Conservation (phyloP, 495 filamentous ascomycete species). For the Daldinia vernicosa region DNA sequence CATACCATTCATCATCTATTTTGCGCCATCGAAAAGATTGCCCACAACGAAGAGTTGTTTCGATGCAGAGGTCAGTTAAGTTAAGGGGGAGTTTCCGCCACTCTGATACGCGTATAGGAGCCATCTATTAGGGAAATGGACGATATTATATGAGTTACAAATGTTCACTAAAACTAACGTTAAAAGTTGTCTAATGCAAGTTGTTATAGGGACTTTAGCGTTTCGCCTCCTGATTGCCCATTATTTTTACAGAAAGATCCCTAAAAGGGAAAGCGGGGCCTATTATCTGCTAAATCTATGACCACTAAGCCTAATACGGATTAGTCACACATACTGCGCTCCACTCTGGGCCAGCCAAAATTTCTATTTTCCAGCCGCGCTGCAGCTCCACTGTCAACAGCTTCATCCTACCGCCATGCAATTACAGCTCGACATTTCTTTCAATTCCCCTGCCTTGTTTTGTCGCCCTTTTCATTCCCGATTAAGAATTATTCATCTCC, state of each 20-base stretch:
- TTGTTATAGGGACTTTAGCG: background rate
- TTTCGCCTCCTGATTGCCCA: constrained; percentile 6
- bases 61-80: constrained; percentile 84
- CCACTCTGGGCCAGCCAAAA: constrained; percentile 44
- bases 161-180: background rate
- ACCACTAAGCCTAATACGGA: constrained; percentile 6
- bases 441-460: constrained; percentile 15
- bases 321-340: constrained; percentile 13
- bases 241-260: constrained; percentile 2
- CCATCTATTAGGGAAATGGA: constrained; percentile 27
- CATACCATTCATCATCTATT: constrained; percentile 81
- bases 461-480: background rate
- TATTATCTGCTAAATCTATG: constrained; percentile 14
- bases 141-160: background rate
- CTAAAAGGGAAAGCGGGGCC: constrained; percentile 30
- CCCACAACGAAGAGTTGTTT: constrained; percentile 89
- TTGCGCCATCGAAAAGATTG: constrained; percentile 96
- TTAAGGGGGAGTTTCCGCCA: constrained; percentile 86
- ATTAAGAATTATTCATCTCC: background rate
- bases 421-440: constrained; percentile 30
- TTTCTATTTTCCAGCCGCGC: constrained; percentile 50
- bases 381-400: constrained; percentile 41
- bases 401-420: constrained; percentile 29
- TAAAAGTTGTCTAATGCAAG: background rate
- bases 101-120: constrained; percentile 58